These are phyloP conservation scores for Hanseniaspora lachancei DNA, from an alignment of 805 yeast species.

Conservation along the genomic window DNA sequence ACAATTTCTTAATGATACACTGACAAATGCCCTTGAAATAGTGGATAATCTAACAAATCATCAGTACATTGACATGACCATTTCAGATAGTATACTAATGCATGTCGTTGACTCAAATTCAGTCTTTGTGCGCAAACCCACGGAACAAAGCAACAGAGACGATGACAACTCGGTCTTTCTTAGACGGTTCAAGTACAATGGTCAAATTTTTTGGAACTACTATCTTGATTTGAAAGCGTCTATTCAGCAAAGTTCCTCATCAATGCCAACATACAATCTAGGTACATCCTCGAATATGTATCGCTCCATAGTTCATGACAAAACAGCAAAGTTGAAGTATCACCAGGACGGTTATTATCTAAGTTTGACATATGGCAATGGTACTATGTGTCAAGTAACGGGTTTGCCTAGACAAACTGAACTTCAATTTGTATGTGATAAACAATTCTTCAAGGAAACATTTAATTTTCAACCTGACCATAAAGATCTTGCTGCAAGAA, in stretches of 20 bases:
- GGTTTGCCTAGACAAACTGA: slow-evolving; percentile 40
- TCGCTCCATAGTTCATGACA: neutral
- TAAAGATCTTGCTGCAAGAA: slow-evolving; percentile 12
- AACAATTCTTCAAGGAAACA: slow-evolving; percentile 21
- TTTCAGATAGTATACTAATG: no score
- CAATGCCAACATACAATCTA: neutral
- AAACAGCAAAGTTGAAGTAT: slow-evolving; percentile 15
- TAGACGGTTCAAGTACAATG: neutral
- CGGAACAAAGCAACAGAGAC: no score
- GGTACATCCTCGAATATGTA: neutral
- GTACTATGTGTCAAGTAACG: slow-evolving; percentile 50
- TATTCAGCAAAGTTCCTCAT: neutral
- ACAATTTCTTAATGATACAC: neutral
- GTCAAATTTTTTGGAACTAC: slow-evolving; percentile 4
- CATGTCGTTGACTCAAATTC: neutral
- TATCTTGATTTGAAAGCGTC: neutral
- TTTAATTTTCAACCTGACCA: slow-evolving; percentile 2
- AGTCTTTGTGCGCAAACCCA: neutral
- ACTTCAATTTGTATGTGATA: slow-evolving; percentile 44
- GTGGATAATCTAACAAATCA: neutral
- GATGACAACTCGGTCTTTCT: neutral
- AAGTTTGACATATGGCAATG: slow-evolving; percentile 32
- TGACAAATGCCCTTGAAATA: neutral
- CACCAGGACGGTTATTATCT: slow-evolving; percentile 27
- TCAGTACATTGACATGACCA: neutral